Percentiles rank a stretch among this genome's conserved stretches.
Evolutionary conservation across 352 stramenopile species (phyloP).

Genomic region (Phytophthora syringae): DNA sequence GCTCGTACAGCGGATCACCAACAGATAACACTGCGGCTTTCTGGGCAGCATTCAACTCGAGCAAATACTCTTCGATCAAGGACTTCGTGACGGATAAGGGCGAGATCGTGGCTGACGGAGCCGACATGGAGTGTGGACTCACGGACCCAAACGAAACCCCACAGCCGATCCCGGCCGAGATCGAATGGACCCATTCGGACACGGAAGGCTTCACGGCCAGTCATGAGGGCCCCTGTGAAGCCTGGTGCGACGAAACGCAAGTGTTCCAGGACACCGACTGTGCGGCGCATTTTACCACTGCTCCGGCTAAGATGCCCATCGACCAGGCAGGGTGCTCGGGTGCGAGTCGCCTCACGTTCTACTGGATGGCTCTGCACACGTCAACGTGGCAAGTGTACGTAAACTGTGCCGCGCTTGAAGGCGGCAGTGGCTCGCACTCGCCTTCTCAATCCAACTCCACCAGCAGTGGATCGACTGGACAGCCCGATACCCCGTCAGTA

Average conservation of each 20-base stretch:
- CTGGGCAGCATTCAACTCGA: slow-evolving; percentile 24
- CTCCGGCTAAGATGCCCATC: slow-evolving; percentile 34
- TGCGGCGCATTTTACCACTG: slow-evolving; percentile 31
- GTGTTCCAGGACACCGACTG: slow-evolving; percentile 47
- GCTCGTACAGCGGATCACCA: slow-evolving; percentile 32
- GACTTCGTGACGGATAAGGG: slow-evolving; percentile 27
- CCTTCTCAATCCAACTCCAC: slow-evolving; percentile 25
- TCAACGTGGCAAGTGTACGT: slow-evolving; percentile 44
- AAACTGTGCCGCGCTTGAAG: slow-evolving; percentile 33
- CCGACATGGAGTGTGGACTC: slow-evolving; percentile 35
- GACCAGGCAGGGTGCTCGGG: slow-evolving; percentile 29
- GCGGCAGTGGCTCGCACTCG: slow-evolving; percentile 10
- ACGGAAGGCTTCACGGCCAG: slow-evolving; percentile 37
- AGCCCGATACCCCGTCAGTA: slow-evolving; percentile 14
- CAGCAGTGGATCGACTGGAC: slow-evolving; percentile 11
- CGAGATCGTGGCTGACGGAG: slow-evolving; percentile 16
- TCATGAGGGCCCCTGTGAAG: slow-evolving; percentile 45
- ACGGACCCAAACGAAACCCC: slow-evolving; percentile 31
- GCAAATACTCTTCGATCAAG: slow-evolving; percentile 31
- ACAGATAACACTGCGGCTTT: slow-evolving; percentile 25
- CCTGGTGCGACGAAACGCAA: slow-evolving; percentile 46
- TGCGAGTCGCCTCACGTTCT: slow-evolving; percentile 32
- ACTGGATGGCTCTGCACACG: slow-evolving; percentile 46
- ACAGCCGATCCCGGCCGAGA: slow-evolving; percentile 33
- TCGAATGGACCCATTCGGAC: slow-evolving; percentile 44